Percentiles rank a stretch among this genome's conserved stretches.
Conservation (phyloP, 768 basidiomycete species). For the Kwoniella dendrophila region DNA sequence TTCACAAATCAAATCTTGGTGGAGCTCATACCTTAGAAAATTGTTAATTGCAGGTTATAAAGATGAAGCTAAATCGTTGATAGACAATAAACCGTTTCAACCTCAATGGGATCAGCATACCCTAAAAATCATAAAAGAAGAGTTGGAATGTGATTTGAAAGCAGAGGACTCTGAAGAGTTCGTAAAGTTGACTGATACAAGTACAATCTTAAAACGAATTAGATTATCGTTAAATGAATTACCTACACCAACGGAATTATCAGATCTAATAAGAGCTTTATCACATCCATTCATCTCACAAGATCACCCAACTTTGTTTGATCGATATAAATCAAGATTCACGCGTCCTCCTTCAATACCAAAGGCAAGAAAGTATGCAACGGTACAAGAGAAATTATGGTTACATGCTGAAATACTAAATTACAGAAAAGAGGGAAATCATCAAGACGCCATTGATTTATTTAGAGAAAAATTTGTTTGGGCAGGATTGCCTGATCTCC, state of each 20-base stretch:
- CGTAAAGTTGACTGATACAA: neutral
- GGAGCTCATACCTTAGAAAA: constrained; percentile 27
- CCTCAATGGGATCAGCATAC: constrained; percentile 27
- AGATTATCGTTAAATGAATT: constrained; percentile 3
- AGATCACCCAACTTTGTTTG: neutral
- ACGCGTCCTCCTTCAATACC: neutral
- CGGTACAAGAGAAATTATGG: constrained; percentile 16
- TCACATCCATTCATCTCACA: neutral
- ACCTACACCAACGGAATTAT: constrained; percentile 11
- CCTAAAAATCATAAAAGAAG: constrained; percentile 7
- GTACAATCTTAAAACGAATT: neutral
- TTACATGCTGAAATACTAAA: constrained; percentile 27
- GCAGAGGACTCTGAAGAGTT: constrained; percentile 1
- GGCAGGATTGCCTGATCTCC: constrained; percentile 24
- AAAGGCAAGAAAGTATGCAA: neutral
- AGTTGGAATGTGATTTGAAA: neutral
- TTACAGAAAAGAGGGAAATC: constrained; percentile 10
- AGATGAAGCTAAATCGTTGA: constrained; percentile 19
- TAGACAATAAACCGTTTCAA: constrained; percentile 7
- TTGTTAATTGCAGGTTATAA: constrained; percentile 33
- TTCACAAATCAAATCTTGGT: constrained; percentile 26
- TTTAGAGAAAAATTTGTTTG: constrained; percentile 27
- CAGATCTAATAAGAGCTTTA: constrained; percentile 6
- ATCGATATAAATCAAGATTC: constrained; percentile 11
- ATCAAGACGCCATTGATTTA: constrained; percentile 13